Percentiles rank a stretch among this genome's conserved stretches.
Evolutionary conservation across 2,329 filamentous ascomycete genomes (phyloP).

Genomic region (Pseudogymnoascus sp.): DNA sequence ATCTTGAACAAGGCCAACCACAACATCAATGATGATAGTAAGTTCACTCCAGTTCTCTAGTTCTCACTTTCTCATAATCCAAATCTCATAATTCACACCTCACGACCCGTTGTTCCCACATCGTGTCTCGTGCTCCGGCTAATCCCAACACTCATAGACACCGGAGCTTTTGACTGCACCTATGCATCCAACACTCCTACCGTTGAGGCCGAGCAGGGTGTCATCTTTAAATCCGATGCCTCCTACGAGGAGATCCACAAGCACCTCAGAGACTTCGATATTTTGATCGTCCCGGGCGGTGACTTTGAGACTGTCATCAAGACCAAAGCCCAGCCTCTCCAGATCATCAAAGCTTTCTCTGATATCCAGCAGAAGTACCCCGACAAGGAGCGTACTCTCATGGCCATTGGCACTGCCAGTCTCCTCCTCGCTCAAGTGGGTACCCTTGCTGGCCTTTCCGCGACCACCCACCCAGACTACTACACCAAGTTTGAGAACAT

Average conservation of each 20-base stretch:
- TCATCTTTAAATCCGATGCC: constrained; percentile 66
- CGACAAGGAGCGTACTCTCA: constrained; percentile 69
- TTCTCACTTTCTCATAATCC: neutral
- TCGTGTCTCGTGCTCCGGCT: neutral
- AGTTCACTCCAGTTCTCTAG: constrained; percentile 28
- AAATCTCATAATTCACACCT: neutral
- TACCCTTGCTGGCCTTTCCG: constrained; percentile 69
- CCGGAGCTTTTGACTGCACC: constrained; percentile 22
- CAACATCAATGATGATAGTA: constrained; percentile 42
- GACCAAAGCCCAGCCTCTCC: constrained; percentile 60
- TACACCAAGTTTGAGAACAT: constrained; percentile 75
- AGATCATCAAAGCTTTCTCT: constrained; percentile 67
- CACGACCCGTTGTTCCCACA: neutral
- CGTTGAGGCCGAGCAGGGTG: constrained; percentile 53
- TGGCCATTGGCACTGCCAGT: constrained; percentile 73
- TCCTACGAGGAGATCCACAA: constrained; percentile 69
- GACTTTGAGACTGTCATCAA: constrained; percentile 54
- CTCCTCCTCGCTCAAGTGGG: constrained; percentile 71
- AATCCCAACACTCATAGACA: constrained; percentile 16
- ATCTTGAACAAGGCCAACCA: constrained; percentile 48
- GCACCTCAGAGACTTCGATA: constrained; percentile 53
- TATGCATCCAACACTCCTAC: constrained; percentile 41
- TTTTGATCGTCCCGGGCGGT: constrained; percentile 72
- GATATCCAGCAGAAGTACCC: constrained; percentile 76
- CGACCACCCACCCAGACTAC: constrained; percentile 76